Evolutionary conservation across 192 early-diverging fungal species (phyloP).

Genomic region (Backusella tarrabulga): DNA sequence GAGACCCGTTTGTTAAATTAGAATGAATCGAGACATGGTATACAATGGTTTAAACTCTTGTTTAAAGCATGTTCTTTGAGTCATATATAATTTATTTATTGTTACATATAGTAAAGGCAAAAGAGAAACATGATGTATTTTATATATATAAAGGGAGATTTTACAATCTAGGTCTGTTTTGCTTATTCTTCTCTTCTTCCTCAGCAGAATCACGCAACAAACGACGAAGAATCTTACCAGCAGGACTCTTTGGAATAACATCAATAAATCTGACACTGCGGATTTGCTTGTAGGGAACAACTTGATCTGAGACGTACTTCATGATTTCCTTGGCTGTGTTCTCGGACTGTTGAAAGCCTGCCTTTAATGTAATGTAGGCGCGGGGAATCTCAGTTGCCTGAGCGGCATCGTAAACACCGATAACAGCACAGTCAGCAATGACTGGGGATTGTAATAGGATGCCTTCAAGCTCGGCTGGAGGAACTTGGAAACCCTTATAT

Average conservation of each 20-base stretch:
- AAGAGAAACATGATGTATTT: background rate
- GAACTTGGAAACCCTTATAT: slow-evolving; percentile 80
- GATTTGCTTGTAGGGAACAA: slow-evolving; percentile 77
- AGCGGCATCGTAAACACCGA: slow-evolving; percentile 59
- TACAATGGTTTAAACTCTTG: too few relatives aligned
- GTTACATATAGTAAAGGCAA: too few relatives aligned
- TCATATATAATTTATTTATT: too few relatives aligned
- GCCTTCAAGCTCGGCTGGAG: slow-evolving; percentile 86
- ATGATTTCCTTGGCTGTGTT: slow-evolving; percentile 41
- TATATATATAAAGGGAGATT: background rate
- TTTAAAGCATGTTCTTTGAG: too few relatives aligned
- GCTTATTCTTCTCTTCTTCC: slow-evolving; percentile 9
- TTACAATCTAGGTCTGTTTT: slow-evolving; percentile 1
- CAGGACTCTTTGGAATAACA: slow-evolving; percentile 72
- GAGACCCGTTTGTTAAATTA: too few relatives aligned
- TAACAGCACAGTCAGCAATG: slow-evolving; percentile 69
- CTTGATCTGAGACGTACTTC: slow-evolving; percentile 54
- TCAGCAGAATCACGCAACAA: slow-evolving; percentile 9
- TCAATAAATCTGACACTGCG: slow-evolving; percentile 78
- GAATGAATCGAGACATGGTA: too few relatives aligned
- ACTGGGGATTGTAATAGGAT: slow-evolving; percentile 49
- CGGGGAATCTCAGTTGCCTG: slow-evolving; percentile 76
- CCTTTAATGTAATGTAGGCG: slow-evolving; percentile 70
- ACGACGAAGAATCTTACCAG: slow-evolving; percentile 80
- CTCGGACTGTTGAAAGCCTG: slow-evolving; percentile 21